Conservation (phyloP, 1,284 basidiomycete genomes). For the Trametes versicolor region DNA sequence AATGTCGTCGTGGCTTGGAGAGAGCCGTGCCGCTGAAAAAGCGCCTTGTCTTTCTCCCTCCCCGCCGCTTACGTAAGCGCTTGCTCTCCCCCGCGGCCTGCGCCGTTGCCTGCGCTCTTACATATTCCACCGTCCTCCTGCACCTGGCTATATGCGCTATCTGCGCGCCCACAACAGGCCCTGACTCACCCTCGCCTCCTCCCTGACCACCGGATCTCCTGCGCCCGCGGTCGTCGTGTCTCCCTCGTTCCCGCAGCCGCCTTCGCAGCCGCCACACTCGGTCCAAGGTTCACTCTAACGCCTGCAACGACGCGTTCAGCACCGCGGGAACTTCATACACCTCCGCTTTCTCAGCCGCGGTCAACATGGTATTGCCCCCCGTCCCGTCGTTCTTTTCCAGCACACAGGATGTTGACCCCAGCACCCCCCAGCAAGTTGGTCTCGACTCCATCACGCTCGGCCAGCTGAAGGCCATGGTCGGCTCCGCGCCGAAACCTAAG, state of each 20-base stretch:
- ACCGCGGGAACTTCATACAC: slow-evolving; percentile 8
- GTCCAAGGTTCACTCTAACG: slow-evolving; percentile 13
- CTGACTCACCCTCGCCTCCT: slow-evolving; percentile 16
- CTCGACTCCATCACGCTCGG: slow-evolving; percentile 84
- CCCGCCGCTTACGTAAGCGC: slow-evolving; percentile 38
- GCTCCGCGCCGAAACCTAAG: slow-evolving; percentile 79
- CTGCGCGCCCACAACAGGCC: not conserved
- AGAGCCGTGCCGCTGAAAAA: slow-evolving; percentile 29
- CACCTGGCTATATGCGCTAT: slow-evolving; percentile 4
- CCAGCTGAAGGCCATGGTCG: slow-evolving; percentile 81
- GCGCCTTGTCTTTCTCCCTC: slow-evolving; percentile 29
- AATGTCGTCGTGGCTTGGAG: slow-evolving; percentile 45
- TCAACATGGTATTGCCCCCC: slow-evolving; percentile 43
- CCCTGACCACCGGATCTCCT: not conserved
- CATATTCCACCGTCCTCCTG: not conserved
- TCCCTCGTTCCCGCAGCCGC: slow-evolving; percentile 6
- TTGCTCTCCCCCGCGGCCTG: slow-evolving; percentile 7
- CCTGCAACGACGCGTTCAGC: slow-evolving; percentile 7
- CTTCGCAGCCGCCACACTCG: slow-evolving; percentile 6
- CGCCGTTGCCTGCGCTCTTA: not conserved
- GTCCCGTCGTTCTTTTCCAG: slow-evolving; percentile 37
- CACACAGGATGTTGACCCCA: slow-evolving; percentile 34
- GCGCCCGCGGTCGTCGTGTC: slow-evolving; percentile 12
- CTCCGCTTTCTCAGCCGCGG: slow-evolving; percentile 18
- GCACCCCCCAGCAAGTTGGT: slow-evolving; percentile 38